Base-by-base conservation (phyloP, 179 eudicot species). In the Vitellaria paradoxa region DNA sequence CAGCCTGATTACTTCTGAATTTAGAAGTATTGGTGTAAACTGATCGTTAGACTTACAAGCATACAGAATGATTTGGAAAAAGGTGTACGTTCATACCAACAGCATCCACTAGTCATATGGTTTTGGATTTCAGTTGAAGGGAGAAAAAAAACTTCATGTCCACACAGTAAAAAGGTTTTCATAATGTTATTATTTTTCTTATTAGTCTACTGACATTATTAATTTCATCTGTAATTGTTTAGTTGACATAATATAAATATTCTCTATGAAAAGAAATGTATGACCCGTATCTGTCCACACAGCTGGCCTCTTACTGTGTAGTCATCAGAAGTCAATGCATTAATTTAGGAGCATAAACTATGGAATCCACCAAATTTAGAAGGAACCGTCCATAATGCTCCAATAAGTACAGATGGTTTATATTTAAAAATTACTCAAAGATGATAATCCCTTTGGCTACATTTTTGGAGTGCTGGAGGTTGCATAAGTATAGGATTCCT, bases 241-340 rank as follows among this genome's bases (percentile, higher is more conserved):
- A 37, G 42, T 37, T 37, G 42, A 37, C 2, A 2, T 42, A 42
- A 4, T 42, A 42, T 42, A 42, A 42, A 42, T 42, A 42, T 42
- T 42, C 45, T 42, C 45, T 42, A 57, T 0, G 24, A 15, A 30
- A 20, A 40, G 46, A 37, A 75, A 83, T 90, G 78, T 92, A 49
- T 70, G 88, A 78, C 90, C 89, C 82, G 91, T 90, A 92, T 90
- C 91, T 88, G 94, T 87, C 94, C 86, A 80, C 94, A 90, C 86
- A 86, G 85, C 71, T 75, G 40, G 50, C 52, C 94, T 92, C 59
- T 75, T 81, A 69, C 81, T 83, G 85, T 82, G 88, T 81, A 79
- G 97, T 90, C 94, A 92, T 84, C 90, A 87, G 83, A 90, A 79
- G 85, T 87, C 89, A 90, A 55, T 70, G 65, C 20, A 66, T 82